phyloP scores from a whole-genome alignment of 345 rosid genomes.

The Arabis hirsuta region DNA sequence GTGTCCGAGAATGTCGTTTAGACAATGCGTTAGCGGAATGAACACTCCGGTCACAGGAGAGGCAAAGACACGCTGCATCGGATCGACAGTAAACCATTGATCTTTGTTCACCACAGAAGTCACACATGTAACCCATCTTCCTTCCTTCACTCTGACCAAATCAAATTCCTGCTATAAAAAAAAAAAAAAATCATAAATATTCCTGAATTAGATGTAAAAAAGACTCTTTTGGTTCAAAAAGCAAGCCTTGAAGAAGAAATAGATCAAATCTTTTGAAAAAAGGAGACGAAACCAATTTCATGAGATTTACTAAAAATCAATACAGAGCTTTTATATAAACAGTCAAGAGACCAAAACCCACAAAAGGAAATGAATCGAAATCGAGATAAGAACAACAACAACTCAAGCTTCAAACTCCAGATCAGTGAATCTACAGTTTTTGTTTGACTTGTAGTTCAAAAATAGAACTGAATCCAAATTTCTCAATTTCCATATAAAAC shows the following conservation, averaged over 20 bases:
- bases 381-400: not conserved
- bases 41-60: constrained; percentile 91
- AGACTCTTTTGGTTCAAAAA: constrained; percentile 12
- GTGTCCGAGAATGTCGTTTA: constrained; percentile 83
- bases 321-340: not conserved
- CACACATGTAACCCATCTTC: constrained; percentile 89
- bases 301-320: constrained; percentile 33
- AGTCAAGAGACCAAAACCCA: constrained; percentile 18
- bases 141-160: constrained; percentile 21
- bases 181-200: not conserved
- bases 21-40: constrained; percentile 97
- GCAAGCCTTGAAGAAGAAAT: constrained; percentile 15
- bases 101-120: constrained; percentile 91
- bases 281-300: constrained; percentile 21
- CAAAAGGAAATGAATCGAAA: not conserved
- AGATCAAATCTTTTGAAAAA: constrained; percentile 3
- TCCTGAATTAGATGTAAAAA: constrained; percentile 6
- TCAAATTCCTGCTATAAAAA: constrained; percentile 1
- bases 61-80: constrained; percentile 91
- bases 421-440: constrained; percentile 28
- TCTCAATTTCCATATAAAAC: not conserved
- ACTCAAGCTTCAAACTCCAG: constrained; percentile 26
- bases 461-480: not conserved
- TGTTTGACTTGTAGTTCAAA: constrained; percentile 24
- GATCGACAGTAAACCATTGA: constrained; percentile 94